These are phyloP conservation scores for Paramyrothecium sp. DNA, from an alignment of 2,329 filamentous ascomycete genomes.

Conservation along the genomic window DNA sequence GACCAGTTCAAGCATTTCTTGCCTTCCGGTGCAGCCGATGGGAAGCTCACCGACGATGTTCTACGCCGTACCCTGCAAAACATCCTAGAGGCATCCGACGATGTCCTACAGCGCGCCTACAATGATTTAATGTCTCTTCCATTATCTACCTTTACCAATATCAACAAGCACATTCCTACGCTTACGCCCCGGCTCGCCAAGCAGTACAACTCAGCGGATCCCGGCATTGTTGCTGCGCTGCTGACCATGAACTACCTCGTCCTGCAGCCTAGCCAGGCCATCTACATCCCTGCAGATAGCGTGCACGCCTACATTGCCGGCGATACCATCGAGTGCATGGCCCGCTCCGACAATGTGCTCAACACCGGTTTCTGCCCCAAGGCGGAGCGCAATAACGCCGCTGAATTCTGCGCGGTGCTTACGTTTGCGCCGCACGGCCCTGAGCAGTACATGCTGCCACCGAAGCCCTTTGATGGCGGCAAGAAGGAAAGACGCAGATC, in stretches of 20 bases:
- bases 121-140: constrained; percentile 28
- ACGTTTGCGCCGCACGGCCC: constrained; percentile 62
- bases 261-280: constrained; percentile 62
- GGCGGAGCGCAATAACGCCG: constrained; percentile 61
- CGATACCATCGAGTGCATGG: constrained; percentile 79
- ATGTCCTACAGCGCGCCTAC: constrained; percentile 21
- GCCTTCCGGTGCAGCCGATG: constrained; percentile 8
- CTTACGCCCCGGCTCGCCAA: constrained; percentile 62
- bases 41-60: constrained; percentile 47
- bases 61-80: constrained; percentile 52
- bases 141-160: constrained; percentile 43
- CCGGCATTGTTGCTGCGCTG: constrained; percentile 66
- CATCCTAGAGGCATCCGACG: constrained; percentile 50
- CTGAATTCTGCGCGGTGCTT: constrained; percentile 61
- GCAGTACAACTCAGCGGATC: constrained; percentile 64
- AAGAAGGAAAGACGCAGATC: constrained; percentile 59
- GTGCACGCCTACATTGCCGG: constrained; percentile 73
- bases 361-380: constrained; percentile 73
- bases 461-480: constrained; percentile 47
- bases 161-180: constrained; percentile 58
- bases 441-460: constrained; percentile 54
- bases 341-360: constrained; percentile 70
- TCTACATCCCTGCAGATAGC: constrained; percentile 71
- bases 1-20: constrained; percentile 19
- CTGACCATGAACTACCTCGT: constrained; percentile 73